Evolutionary conservation across 768 basidiomycete genomes (phyloP), one percentile per base, ranked within the genome.

Genomic region (Artomyces pyxidatus): DNA sequence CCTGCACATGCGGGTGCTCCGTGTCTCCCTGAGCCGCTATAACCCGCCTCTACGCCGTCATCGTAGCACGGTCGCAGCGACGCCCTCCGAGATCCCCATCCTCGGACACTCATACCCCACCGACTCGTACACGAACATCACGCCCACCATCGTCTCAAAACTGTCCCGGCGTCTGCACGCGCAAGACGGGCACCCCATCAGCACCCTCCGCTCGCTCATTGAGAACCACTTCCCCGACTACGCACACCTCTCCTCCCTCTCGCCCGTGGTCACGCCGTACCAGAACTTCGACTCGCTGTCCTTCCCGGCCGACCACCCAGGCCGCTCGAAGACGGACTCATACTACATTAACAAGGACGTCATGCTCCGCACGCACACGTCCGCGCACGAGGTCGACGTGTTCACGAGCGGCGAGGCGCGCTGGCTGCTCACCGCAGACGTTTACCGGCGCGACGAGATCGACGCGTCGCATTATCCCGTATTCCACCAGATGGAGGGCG

Each of bases 401-500:
- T 98, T 96, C 65, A 67, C 76, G 27, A 69, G 71, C 38, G 89
- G 89, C 5, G 72, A 84, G 54, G 81, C 85, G 19, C 76, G 76
- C 46, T 99, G 94, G 89, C 73, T 99, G 27, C 73, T 98, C 21
- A 88, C 92, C 8, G 93, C 96, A 26, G 96, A 99, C 70, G 96
- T 99, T 45, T 99, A 98, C 67, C 71, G 96, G 43, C 81, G 96
- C 59, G 96, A 99, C 76, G 96, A 98, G 68, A 98, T 99, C 53
- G 96, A 99, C 69, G 77, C 80, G 11, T 88, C 87, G 8, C 96
- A 99, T 63, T 96, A 97, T 64, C 96, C 96, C 5, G 89, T 96
- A 30, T 99, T 99, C 63, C 96, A 99, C 67, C 96, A 99, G 68
- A 90, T 96, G 69, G 96, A 99, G 63, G 96, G 95, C 26, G 91